Percentiles rank a stretch among this genome's conserved stretches.
phyloP scores from a whole-genome alignment of 768 basidiomycete genomes.

The Auricularia sp. region DNA sequence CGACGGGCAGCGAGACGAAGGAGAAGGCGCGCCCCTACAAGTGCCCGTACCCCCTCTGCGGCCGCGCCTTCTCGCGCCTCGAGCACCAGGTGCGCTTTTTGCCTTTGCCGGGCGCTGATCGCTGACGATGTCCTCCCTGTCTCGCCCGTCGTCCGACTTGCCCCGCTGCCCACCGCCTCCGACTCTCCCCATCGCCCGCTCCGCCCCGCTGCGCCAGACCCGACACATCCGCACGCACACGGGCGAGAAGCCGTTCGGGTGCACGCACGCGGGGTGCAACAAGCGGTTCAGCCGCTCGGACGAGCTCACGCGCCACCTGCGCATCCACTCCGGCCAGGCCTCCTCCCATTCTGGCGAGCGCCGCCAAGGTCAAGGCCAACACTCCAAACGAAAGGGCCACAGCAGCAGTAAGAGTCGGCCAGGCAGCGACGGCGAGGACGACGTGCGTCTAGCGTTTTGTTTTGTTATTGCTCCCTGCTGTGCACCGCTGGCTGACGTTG shows the following conservation, averaged over 20 bases:
- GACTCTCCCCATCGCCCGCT: conserved; percentile 7
- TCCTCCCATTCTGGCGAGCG: neutral
- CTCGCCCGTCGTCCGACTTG: conserved; percentile 3
- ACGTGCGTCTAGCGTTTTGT: conserved; percentile 40
- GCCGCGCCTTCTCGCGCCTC: conserved; percentile 89
- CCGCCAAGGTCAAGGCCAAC: conserved; percentile 12
- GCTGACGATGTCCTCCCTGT: neutral
- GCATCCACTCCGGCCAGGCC: conserved; percentile 52
- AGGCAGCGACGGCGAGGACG: conserved; percentile 60
- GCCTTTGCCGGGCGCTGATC: neutral
- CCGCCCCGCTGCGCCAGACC: conserved; percentile 54
- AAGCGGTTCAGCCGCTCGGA: conserved; percentile 98
- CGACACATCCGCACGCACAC: conserved; percentile 98
- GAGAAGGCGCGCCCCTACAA: conserved; percentile 72
- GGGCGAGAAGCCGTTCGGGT: conserved; percentile 93
- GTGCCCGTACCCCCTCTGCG: conserved; percentile 85
- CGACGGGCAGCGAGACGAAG: neutral
- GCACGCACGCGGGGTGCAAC: conserved; percentile 88
- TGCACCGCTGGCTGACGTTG: neutral
- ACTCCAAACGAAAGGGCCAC: too few relatives aligned
- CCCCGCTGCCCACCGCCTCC: conserved; percentile 4
- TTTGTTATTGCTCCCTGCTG: neutral
- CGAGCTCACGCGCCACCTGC: conserved; percentile 90
- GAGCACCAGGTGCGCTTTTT: conserved; percentile 74
- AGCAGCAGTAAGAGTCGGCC: conserved; percentile 52